Conservation (phyloP, 106 monocot genomes). For the Phalaenopsis aphrodite region DNA sequence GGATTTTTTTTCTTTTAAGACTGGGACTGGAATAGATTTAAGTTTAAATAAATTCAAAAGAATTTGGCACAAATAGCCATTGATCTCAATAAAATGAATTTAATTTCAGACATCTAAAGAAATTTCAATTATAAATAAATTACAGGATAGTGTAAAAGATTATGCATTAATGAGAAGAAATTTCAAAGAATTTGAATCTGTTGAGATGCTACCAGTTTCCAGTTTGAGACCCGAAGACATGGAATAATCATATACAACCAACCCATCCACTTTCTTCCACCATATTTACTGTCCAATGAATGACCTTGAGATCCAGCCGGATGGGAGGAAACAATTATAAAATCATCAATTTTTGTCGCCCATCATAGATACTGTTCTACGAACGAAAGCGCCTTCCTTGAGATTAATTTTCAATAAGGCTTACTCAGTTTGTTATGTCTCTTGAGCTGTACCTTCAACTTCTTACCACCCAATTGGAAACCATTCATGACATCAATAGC, state of each 20-base stretch:
- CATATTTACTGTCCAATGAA: background rate
- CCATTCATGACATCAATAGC: constrained; percentile 87
- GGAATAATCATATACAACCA: constrained; percentile 3
- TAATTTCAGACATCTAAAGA: constrained; percentile 33
- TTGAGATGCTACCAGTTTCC: constrained; percentile 29
- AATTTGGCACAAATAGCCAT: background rate
- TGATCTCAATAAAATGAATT: constrained; percentile 23
- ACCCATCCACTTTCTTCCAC: constrained; percentile 17
- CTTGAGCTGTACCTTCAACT: constrained; percentile 91
- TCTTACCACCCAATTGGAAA: constrained; percentile 74
- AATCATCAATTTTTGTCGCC: constrained; percentile 16
- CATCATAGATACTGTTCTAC: background rate
- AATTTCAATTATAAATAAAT: constrained; percentile 41
- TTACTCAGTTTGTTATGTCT: constrained; percentile 83
- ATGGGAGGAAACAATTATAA: constrained; percentile 16
- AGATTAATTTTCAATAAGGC: constrained; percentile 37
- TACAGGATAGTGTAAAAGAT: constrained; percentile 29
- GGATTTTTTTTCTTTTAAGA: too few species aligned
- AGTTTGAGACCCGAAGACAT: constrained; percentile 23
- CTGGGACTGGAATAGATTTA: too few species aligned
- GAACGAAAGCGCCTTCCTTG: background rate
- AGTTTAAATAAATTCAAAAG: background rate
- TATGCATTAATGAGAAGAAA: constrained; percentile 32
- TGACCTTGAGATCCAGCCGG: constrained; percentile 10
- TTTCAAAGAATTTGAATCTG: constrained; percentile 30